Conservation (phyloP, 2,329 filamentous ascomycete species). For the Aciculosporium take region DNA sequence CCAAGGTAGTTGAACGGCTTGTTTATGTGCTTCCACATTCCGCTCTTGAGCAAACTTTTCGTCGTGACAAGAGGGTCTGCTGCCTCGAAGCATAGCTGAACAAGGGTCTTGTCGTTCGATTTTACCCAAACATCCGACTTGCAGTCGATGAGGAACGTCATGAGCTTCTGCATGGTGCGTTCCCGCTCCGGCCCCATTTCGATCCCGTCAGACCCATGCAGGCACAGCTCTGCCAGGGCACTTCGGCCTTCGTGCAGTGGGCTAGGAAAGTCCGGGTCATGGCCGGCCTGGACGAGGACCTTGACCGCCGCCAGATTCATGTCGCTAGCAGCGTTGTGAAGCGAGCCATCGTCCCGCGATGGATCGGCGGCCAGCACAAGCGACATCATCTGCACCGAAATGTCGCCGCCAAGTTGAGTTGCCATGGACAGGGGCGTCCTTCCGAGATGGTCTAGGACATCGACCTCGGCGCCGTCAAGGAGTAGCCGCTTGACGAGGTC, state of each 20-base stretch:
- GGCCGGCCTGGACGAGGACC: constrained; percentile 42
- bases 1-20: constrained; percentile 41
- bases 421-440: constrained; percentile 48
- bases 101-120: constrained; percentile 41
- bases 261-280: constrained; percentile 52
- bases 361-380: constrained; percentile 41
- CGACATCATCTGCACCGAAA: constrained; percentile 39
- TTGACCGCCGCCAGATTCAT: constrained; percentile 43
- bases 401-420: constrained; percentile 37
- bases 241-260: constrained; percentile 47
- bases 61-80: constrained; percentile 39
- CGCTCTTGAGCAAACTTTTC: constrained; percentile 44
- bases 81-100: constrained; percentile 47
- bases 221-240: constrained; percentile 48
- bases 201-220: constrained; percentile 34
- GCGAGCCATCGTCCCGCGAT: constrained; percentile 47
- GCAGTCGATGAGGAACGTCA: constrained; percentile 40
- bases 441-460: constrained; percentile 40
- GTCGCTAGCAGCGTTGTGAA: constrained; percentile 49
- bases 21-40: constrained; percentile 52
- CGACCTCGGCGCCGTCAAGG: constrained; percentile 43
- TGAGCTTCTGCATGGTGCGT: constrained; percentile 41
- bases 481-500: constrained; percentile 44
- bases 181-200: constrained; percentile 32
- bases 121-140: constrained; percentile 42